These are phyloP conservation scores for Bretziella fagacearum DNA, from an alignment of 2,329 filamentous ascomycete species.

Conservation along the genomic window DNA sequence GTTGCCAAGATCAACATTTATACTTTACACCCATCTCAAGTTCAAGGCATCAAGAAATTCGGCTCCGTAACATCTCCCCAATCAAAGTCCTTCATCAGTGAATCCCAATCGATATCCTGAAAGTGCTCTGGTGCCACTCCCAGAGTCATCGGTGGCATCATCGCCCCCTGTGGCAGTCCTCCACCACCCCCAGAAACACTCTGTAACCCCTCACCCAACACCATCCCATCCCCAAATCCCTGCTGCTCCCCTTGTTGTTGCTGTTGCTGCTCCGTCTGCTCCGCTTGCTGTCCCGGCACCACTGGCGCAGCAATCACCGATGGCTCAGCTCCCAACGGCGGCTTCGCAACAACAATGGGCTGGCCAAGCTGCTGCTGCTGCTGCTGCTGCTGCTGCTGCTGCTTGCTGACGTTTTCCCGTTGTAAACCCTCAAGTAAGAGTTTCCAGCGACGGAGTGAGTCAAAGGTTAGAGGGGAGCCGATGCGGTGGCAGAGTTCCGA, in stretches of 20 bases:
- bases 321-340: background rate
- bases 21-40: background rate
- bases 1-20: background rate
- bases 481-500: constrained; percentile 30
- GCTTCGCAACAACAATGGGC: constrained; percentile 15
- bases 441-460: constrained; percentile 33
- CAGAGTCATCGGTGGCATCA: too few species aligned
- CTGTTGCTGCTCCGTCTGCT: background rate
- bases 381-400: constrained; percentile 3
- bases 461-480: constrained; percentile 32
- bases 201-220: background rate
- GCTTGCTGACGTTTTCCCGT: constrained; percentile 18
- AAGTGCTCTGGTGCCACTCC: constrained; percentile 23
- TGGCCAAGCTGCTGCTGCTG: constrained; percentile 13
- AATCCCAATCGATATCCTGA: constrained; percentile 33
- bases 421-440: constrained; percentile 24
- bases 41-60: constrained; percentile 7
- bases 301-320: background rate
- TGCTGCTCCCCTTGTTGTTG: too few species aligned
- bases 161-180: constrained; percentile 16
- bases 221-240: background rate
- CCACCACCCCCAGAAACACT: background rate
- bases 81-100: constrained; percentile 34
- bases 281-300: background rate
- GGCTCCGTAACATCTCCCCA: constrained; percentile 20